phyloP scores from a whole-genome alignment of 768 basidiomycete genomes.

The Ramaria rubella region DNA sequence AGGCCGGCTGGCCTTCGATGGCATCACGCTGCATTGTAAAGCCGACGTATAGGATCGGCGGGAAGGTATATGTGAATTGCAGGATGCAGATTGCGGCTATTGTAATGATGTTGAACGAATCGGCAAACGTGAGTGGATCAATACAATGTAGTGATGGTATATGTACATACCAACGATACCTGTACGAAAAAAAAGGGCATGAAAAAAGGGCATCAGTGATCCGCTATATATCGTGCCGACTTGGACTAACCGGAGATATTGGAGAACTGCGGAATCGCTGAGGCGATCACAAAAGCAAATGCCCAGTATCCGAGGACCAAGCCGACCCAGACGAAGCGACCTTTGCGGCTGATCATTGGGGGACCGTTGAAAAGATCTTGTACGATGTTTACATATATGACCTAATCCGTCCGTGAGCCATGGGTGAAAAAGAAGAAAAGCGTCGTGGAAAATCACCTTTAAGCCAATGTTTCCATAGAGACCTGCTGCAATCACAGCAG shows the following conservation, averaged over 20 bases:
- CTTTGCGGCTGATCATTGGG: conserved; percentile 35
- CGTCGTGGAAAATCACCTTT: conserved; percentile 20
- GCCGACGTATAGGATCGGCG: conserved; percentile 34
- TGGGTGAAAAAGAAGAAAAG: neutral
- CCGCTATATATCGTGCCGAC: no score
- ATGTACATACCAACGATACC: conserved; percentile 7
- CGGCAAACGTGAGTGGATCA: neutral
- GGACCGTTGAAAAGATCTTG: conserved; percentile 48
- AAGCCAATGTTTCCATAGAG: conserved; percentile 60
- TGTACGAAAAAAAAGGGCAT: neutral
- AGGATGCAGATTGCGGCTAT: conserved; percentile 56
- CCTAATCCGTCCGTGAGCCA: no score
- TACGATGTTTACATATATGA: conserved; percentile 47
- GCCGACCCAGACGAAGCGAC: conserved; percentile 42
- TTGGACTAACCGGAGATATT: conserved; percentile 36
- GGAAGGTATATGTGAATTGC: conserved; percentile 54
- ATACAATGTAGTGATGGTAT: no score
- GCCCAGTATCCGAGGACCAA: conserved; percentile 28
- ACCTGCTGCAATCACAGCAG: conserved; percentile 54
- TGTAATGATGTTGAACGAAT: neutral
- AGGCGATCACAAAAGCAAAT: conserved; percentile 41
- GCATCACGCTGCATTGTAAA: conserved; percentile 27
- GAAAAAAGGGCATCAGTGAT: no score
- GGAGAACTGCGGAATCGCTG: conserved; percentile 53
- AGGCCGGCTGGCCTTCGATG: conserved; percentile 10